A percentile compares a stretch with the other conserved stretches of the same genome.
These are phyloP conservation scores for Salvia rosmarinus DNA, from an alignment of 257 asterid species.

Conservation along the genomic window DNA sequence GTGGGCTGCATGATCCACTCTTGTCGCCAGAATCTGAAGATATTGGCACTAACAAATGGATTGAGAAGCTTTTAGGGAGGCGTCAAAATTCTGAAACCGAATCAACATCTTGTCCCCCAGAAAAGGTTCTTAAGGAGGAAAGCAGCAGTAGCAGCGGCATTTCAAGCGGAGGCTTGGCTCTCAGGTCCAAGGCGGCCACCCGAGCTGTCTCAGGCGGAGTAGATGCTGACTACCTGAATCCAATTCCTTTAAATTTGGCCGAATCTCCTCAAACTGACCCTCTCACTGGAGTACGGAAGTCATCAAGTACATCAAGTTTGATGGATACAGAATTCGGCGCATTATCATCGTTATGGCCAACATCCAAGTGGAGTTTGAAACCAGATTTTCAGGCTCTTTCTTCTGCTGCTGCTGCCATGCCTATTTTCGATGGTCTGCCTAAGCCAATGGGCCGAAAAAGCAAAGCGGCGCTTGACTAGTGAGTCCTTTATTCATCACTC, in stretches of 20 bases:
- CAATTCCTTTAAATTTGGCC: constrained; percentile 43
- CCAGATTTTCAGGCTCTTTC: constrained; percentile 78
- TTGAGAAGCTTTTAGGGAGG: constrained; percentile 59
- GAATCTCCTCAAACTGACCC: constrained; percentile 49
- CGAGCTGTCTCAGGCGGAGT: constrained; percentile 37
- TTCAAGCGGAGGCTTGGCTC: constrained; percentile 72
- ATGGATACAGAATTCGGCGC: constrained; percentile 65
- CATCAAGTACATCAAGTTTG: constrained; percentile 80
- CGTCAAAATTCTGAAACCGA: constrained; percentile 68
- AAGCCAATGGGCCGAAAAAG: constrained; percentile 64
- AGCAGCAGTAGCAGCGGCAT: constrained; percentile 51
- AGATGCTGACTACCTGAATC: constrained; percentile 47
- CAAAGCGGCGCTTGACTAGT: constrained; percentile 79
- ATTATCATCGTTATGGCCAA: constrained; percentile 67
- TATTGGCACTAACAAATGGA: constrained; percentile 50
- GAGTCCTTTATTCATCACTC: constrained; percentile 17
- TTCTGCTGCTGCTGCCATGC: constrained; percentile 72
- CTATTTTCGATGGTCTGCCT: constrained; percentile 82
- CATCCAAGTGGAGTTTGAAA: constrained; percentile 76
- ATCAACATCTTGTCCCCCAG: constrained; percentile 55
- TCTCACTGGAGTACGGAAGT: constrained; percentile 60
- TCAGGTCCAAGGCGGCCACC: constrained; percentile 71
- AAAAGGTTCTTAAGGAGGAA: constrained; percentile 74
- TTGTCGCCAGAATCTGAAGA: constrained; percentile 49
- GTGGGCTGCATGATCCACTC: constrained; percentile 42